Evolutionary conservation across 306 rosid genomes (phyloP).

Genomic region (Parietaria judaica): DNA sequence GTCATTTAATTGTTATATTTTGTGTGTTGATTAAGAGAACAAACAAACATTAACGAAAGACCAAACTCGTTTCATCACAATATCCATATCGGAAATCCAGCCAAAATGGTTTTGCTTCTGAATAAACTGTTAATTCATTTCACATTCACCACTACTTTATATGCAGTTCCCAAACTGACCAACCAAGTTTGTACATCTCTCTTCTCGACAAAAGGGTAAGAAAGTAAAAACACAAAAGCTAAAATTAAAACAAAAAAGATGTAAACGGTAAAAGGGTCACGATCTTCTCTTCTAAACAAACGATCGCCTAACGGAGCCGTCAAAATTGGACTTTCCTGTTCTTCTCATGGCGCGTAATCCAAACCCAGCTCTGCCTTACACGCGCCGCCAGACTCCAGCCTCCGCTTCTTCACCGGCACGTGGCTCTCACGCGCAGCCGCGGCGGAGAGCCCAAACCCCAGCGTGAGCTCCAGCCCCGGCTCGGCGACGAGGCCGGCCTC

Average conservation of each 20-base stretch:
- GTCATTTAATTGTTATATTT: too few species aligned
- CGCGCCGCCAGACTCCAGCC: constrained; percentile 30
- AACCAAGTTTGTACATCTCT: constrained; percentile 26
- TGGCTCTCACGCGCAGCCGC: constrained; percentile 37
- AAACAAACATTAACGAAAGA: too few species aligned
- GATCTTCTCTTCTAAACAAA: constrained; percentile 27
- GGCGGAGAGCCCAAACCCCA: constrained; percentile 41
- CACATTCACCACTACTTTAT: constrained; percentile 22
- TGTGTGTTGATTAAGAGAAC: too few species aligned
- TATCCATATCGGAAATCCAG: too few species aligned
- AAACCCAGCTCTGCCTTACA: constrained; percentile 46
- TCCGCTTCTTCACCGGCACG: constrained; percentile 76
- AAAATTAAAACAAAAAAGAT: background rate
- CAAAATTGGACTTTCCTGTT: constrained; percentile 31
- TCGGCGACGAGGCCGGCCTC: constrained; percentile 54
- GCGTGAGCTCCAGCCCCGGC: constrained; percentile 61
- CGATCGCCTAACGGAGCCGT: constrained; percentile 33
- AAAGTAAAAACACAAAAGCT: background rate
- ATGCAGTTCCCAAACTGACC: constrained; percentile 17
- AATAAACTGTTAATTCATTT: too few species aligned
- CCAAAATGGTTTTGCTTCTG: too few species aligned
- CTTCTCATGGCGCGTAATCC: constrained; percentile 23
- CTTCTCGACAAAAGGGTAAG: constrained; percentile 13
- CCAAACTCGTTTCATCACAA: too few species aligned
- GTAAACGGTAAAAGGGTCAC: constrained; percentile 15